Conservation (phyloP, 2,329 filamentous ascomycete species). For the Zymoseptoria brevis region DNA sequence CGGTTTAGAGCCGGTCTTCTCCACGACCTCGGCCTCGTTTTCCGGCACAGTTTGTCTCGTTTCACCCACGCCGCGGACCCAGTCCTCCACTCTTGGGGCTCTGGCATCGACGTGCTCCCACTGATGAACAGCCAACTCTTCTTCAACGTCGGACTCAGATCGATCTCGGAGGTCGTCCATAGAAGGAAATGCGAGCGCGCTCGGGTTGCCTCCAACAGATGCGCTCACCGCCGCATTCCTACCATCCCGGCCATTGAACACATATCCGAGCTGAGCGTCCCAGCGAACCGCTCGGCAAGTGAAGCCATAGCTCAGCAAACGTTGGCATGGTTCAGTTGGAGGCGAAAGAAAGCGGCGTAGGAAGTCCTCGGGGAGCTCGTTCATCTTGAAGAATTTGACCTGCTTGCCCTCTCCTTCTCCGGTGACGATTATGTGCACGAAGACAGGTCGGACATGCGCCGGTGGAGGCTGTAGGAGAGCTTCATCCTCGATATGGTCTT, state of each 20-base stretch:
- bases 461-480: not conserved
- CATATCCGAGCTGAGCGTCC: slow-evolving; percentile 4
- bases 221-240: not conserved
- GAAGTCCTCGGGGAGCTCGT: slow-evolving; percentile 12
- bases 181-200: not conserved
- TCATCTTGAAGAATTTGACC: slow-evolving; percentile 11
- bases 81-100: slow-evolving; percentile 14
- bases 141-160: not conserved
- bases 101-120: slow-evolving; percentile 11
- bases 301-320: slow-evolving; percentile 5
- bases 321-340: slow-evolving; percentile 3
- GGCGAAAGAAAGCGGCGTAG: slow-evolving; percentile 15
- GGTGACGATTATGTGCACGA: slow-evolving; percentile 11
- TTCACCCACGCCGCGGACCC: slow-evolving; percentile 20
- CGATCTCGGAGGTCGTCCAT: not conserved
- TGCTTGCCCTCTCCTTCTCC: slow-evolving; percentile 6
- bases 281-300: slow-evolving; percentile 17
- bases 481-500: slow-evolving; percentile 4
- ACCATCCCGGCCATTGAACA: slow-evolving; percentile 22
- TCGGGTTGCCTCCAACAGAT: not conserved
- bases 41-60: slow-evolving; percentile 13
- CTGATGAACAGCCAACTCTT: slow-evolving; percentile 2
- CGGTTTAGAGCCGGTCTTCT: not conserved
- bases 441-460: not conserved
- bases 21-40: not conserved